Conservation (phyloP, 1,284 basidiomycete genomes). For the Heterobasidion irregulare region DNA sequence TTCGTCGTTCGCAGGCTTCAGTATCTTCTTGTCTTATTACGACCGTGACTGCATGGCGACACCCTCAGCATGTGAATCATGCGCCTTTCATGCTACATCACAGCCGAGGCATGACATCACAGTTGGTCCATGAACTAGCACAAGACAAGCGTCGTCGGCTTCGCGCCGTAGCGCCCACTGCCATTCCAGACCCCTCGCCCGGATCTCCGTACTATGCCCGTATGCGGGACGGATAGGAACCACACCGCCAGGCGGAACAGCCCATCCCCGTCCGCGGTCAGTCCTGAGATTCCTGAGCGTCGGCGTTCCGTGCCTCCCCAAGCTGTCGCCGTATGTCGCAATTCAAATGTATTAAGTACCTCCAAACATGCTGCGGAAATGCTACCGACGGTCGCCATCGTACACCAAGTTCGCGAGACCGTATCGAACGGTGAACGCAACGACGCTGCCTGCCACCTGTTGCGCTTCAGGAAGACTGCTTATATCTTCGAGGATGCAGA, state of each 20-base stretch:
- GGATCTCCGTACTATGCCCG: not conserved
- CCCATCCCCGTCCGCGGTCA: not conserved
- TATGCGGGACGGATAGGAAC: not conserved
- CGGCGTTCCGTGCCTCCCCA: not conserved
- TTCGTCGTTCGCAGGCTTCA: too few species aligned
- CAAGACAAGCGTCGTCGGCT: too few species aligned
- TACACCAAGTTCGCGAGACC: slow-evolving; percentile 83
- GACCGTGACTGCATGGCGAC: not conserved
- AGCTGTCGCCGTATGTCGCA: too few species aligned
- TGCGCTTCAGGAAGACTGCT: not conserved
- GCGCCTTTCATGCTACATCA: too few species aligned
- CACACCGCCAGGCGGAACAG: not conserved
- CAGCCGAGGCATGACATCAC: not conserved
- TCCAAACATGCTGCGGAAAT: not conserved
- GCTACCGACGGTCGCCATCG: slow-evolving; percentile 76
- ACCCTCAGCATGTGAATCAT: not conserved
- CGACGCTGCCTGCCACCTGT: slow-evolving; percentile 60
- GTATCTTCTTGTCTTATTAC: not conserved
- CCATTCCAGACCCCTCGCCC: not conserved
- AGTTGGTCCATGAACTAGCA: not conserved
- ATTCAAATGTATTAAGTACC: too few species aligned
- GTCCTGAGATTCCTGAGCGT: not conserved
- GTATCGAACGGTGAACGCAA: slow-evolving; percentile 82
- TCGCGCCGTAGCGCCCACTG: not conserved
- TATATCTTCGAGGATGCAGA: not conserved